Conservation (phyloP, 108 stramenopile species). For the Conticribra guillardii region DNA sequence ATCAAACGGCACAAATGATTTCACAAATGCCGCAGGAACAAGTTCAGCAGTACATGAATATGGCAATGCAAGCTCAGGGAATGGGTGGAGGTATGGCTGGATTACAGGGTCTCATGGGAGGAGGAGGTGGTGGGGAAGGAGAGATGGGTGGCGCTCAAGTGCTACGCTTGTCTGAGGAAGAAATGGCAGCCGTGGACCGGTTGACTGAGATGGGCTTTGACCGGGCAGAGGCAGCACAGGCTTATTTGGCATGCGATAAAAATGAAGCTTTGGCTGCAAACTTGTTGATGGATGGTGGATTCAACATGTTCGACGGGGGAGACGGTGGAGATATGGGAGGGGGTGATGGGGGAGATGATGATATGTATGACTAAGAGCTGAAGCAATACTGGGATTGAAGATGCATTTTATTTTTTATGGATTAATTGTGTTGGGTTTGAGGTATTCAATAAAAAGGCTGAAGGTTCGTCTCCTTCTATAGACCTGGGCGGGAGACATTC, state of each 20-base stretch:
- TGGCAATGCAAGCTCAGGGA: conserved; percentile 71
- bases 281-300: conserved; percentile 89
- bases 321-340: conserved; percentile 39
- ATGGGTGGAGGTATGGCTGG: conserved; percentile 55
- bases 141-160: conserved; percentile 70
- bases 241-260: conserved; percentile 99
- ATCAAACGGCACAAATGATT: conserved; percentile 90
- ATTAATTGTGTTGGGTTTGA: background rate
- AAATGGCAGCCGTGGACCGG: conserved; percentile 94
- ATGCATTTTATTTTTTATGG: background rate
- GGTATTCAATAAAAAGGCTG: no score
- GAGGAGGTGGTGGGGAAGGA: conserved; percentile 52
- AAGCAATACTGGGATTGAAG: background rate
- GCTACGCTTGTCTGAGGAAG: conserved; percentile 90
- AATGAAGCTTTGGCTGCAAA: conserved; percentile 98
- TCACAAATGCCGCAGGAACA: conserved; percentile 93
- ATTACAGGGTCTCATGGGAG: no score
- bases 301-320: conserved; percentile 56
- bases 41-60: conserved; percentile 87
- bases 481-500: no score
- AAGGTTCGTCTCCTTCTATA: no score
- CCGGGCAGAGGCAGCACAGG: conserved; percentile 91
- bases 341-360: conserved; percentile 59
- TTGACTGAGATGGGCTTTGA: conserved; percentile 97
- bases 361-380: conserved; percentile 80